Percentiles rank a stretch among this genome's conserved stretches.
Evolutionary conservation across 2,329 filamentous ascomycete genomes (phyloP).

Genomic region (Ceratocystis diversiconidia): DNA sequence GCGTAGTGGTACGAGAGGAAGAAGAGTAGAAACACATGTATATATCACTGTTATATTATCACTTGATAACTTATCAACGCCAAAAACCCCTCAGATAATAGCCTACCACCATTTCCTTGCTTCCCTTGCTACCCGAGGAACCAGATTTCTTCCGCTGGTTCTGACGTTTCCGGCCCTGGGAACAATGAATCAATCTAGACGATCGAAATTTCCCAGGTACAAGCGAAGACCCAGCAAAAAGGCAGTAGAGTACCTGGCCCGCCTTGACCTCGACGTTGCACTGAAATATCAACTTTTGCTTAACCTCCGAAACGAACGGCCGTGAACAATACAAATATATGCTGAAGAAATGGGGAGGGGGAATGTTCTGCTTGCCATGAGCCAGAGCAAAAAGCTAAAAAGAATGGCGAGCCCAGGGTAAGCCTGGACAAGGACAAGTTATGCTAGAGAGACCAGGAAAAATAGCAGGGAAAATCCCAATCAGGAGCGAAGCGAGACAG

Average conservation of each 20-base stretch:
- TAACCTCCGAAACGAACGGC: not conserved
- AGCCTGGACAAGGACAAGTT: no score
- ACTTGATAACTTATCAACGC: not conserved
- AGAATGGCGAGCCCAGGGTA: no score
- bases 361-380: not conserved
- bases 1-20: no score
- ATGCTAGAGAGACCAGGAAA: no score
- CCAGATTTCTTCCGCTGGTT: not conserved
- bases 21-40: no score
- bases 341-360: not conserved
- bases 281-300: not conserved
- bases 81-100: not conserved
- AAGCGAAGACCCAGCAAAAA: no score
- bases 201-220: not conserved
- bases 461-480: not conserved
- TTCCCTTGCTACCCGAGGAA: not conserved
- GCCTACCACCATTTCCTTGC: not conserved
- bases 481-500: not conserved
- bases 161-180: not conserved
- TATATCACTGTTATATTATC: no score
- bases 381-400: no score
- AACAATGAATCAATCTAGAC: not conserved
- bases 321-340: not conserved
- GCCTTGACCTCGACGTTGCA: not conserved
- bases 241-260: not conserved